Percentiles rank a stretch among this genome's conserved stretches.
These are phyloP conservation scores for Amphirosellinia nigrospora DNA, from an alignment of 495 filamentous ascomycete species.

Conservation along the genomic window DNA sequence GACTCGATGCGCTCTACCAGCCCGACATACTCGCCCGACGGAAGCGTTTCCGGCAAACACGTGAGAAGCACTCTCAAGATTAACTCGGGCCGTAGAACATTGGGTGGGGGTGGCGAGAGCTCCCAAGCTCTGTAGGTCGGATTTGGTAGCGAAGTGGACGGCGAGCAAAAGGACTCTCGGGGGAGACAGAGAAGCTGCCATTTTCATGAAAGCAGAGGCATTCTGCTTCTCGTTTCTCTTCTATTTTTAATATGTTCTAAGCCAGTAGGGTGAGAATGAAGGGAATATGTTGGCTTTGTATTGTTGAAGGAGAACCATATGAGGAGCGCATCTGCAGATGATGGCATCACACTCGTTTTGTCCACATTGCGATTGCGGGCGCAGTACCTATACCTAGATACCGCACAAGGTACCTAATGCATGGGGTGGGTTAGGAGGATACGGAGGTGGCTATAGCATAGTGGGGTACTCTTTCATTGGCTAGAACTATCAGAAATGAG, in stretches of 20 bases:
- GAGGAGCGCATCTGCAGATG: not conserved
- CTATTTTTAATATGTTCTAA: not conserved
- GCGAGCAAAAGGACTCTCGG: constrained; percentile 70
- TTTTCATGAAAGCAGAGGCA: constrained; percentile 34
- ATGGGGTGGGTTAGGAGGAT: no score
- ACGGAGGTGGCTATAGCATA: no score
- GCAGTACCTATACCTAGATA: no score
- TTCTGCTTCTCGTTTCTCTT: constrained; percentile 6
- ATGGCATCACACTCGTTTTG: constrained; percentile 17
- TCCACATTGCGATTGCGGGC: constrained; percentile 16
- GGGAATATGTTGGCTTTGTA: not conserved
- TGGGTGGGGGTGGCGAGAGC: constrained; percentile 64
- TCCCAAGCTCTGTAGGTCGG: constrained; percentile 67
- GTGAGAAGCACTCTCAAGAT: constrained; percentile 82
- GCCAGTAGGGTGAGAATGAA: not conserved
- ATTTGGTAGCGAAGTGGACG: constrained; percentile 60
- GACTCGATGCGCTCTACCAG: constrained; percentile 63
- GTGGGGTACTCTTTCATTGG: not conserved
- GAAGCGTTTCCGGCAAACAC: constrained; percentile 78
- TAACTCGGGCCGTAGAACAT: constrained; percentile 67
- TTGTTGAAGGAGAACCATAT: not conserved
- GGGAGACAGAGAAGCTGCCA: constrained; percentile 57
- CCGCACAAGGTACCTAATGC: no score
- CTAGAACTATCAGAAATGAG: not conserved
- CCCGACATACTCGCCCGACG: constrained; percentile 66